Evolutionary conservation across 176 grass and related monocot genomes (phyloP).

Genomic region (Leersia perrieri): DNA sequence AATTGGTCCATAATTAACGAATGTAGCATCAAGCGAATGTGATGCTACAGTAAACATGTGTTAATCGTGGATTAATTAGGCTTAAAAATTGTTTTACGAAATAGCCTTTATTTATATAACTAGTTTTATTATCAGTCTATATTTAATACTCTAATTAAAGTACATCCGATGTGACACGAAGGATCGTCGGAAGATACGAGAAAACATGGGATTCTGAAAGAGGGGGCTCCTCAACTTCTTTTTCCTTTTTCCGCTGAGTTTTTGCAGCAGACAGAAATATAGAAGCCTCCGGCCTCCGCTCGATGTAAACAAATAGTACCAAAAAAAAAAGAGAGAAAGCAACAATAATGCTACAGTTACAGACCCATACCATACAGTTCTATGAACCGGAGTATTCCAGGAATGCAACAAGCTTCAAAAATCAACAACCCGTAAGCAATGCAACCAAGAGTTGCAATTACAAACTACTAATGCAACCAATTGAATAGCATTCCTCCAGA

Average conservation of each 20-base stretch:
- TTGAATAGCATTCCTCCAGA: conserved; percentile 48
- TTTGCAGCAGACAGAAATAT: background rate
- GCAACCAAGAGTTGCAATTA: conserved; percentile 63
- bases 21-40: no score
- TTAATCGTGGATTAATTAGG: no score
- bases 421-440: conserved; percentile 28
- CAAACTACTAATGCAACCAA: conserved; percentile 51
- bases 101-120: no score
- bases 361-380: conserved; percentile 32
- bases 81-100: no score
- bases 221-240: background rate
- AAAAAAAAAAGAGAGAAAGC: background rate
- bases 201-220: background rate
- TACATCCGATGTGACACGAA: no score
- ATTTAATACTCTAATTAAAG: no score
- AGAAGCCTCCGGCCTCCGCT: no score
- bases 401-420: conserved; percentile 49
- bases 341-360: conserved; percentile 36
- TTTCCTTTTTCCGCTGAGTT: background rate
- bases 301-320: conserved; percentile 14
- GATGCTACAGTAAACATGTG: no score
- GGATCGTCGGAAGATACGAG: background rate
- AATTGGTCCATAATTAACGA: no score
- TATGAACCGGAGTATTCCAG: conserved; percentile 15
- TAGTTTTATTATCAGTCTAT: no score